Conservation (phyloP, 2,329 filamentous ascomycete species). For the Botrytis deweyae region DNA sequence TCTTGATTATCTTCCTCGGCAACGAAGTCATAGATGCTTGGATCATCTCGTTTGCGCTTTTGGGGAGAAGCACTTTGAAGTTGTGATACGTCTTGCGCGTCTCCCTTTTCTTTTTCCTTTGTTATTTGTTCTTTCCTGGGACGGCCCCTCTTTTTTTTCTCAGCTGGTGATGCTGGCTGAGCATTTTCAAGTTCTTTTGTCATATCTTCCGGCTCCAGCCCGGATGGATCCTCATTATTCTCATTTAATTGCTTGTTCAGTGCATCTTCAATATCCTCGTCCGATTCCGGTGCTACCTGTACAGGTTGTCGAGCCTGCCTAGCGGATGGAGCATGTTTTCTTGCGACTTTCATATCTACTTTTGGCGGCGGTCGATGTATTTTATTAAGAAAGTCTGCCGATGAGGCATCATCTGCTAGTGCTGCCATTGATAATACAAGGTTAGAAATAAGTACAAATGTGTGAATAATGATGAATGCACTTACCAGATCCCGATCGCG, state of each 20-base stretch:
- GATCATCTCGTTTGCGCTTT: neutral
- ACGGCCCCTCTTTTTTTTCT: neutral
- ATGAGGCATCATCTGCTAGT: neutral
- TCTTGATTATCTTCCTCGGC: neutral
- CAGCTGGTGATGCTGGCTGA: neutral
- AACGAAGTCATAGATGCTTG: neutral
- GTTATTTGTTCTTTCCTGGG: neutral
- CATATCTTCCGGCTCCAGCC: neutral
- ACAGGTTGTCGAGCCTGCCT: neutral
- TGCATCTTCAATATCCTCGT: neutral
- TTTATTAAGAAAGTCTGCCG: neutral
- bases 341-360: neutral
- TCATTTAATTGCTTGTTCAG: neutral
- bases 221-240: slow-evolving; percentile 5
- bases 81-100: neutral
- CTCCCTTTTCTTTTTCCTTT: slow-evolving; percentile 5
- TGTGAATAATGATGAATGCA: neutral
- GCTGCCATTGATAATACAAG: neutral
- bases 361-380: neutral
- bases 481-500: neutral
- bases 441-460: neutral
- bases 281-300: neutral
- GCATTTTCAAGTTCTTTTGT: neutral
- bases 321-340: neutral
- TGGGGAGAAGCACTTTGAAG: neutral